Conservation (phyloP, 305 asterid species). For the Solanum hybrid region DNA sequence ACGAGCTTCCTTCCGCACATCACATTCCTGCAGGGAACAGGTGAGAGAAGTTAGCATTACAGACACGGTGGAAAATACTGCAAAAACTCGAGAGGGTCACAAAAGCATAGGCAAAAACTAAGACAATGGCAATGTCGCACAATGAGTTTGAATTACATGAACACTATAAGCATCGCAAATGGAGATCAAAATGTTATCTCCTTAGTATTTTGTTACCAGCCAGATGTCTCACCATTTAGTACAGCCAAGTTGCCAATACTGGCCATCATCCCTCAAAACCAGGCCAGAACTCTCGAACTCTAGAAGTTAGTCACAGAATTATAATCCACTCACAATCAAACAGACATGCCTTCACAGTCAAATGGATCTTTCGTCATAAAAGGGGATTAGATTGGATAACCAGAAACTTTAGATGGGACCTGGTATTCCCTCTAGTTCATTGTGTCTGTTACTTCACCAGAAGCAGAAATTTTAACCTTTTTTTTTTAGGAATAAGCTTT, state of each 20-base stretch:
- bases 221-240: neutral
- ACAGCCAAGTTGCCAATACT: neutral
- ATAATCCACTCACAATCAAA: neutral
- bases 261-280: neutral
- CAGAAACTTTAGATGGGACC: neutral
- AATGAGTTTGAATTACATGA: neutral
- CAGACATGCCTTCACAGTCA: neutral
- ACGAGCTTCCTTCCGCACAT: conserved; percentile 7
- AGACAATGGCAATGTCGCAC: neutral
- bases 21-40: conserved; percentile 1
- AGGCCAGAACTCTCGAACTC: neutral
- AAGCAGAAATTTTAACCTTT: neutral
- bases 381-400: neutral
- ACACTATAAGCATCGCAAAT: no score
- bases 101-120: neutral
- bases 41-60: neutral
- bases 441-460: neutral
- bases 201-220: neutral
- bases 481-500: neutral
- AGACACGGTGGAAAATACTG: neutral
- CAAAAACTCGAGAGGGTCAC: neutral
- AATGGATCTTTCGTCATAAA: neutral
- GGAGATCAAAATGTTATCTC: neutral
- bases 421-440: neutral
- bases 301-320: neutral